phyloP scores from a whole-genome alignment of 2,329 filamentous ascomycete genomes.

The Fusarium sambucinum region DNA sequence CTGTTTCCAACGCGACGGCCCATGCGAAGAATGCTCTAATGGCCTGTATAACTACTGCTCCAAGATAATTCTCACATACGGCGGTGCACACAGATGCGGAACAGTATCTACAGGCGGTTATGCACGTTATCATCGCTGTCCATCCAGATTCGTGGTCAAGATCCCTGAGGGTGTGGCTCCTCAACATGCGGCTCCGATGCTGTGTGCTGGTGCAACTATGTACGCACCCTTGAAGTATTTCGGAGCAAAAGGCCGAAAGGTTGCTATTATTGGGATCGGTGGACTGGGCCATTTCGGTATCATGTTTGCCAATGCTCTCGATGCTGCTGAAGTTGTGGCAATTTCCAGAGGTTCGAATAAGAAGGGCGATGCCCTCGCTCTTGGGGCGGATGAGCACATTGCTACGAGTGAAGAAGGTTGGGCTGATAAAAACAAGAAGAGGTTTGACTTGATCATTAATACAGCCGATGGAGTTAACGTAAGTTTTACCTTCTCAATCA shows the following conservation, averaged over 20 bases:
- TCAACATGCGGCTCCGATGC: conserved; percentile 77
- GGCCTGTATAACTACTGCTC: conserved; percentile 76
- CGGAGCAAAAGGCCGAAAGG: conserved; percentile 65
- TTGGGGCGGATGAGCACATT: conserved; percentile 69
- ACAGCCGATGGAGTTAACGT: conserved; percentile 58
- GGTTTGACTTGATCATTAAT: conserved; percentile 79
- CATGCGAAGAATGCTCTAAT: conserved; percentile 63
- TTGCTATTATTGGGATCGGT: conserved; percentile 75
- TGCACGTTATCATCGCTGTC: conserved; percentile 52
- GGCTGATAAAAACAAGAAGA: conserved; percentile 64
- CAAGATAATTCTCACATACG: conserved; percentile 64
- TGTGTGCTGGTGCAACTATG: conserved; percentile 84
- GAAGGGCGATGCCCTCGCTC: conserved; percentile 64
- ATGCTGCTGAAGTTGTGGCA: conserved; percentile 67
- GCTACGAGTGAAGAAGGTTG: conserved; percentile 65
- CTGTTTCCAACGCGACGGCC: conserved; percentile 63
- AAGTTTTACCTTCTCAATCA: too few species aligned
- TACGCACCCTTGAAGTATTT: conserved; percentile 76
- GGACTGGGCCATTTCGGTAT: conserved; percentile 76
- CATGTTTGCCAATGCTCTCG: conserved; percentile 74
- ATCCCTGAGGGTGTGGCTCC: conserved; percentile 77
- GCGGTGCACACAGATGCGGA: conserved; percentile 40
- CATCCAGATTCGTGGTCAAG: conserved; percentile 62
- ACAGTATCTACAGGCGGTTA: conserved; percentile 68
- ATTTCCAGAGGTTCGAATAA: conserved; percentile 69